Conservation (phyloP, 2,329 filamentous ascomycete genomes). For the Nemania serpens region DNA sequence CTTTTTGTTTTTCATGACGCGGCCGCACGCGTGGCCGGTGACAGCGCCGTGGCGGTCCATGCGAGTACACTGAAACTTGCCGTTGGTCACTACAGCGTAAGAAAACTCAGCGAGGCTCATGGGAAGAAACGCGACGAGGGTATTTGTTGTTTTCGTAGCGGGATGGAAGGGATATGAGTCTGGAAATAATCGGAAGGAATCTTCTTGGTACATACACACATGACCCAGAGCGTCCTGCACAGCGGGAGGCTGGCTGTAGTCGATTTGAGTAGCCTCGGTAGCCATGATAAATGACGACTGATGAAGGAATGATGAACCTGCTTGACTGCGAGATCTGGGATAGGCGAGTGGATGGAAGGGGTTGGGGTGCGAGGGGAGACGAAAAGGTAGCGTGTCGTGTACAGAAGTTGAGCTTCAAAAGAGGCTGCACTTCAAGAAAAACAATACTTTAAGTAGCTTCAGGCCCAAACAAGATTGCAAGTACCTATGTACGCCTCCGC, state of each 20-base stretch:
- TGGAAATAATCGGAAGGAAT: not conserved
- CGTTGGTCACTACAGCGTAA: not conserved
- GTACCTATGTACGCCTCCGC: not conserved
- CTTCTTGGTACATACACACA: constrained; percentile 4
- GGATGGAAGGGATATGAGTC: not conserved
- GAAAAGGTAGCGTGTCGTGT: not conserved
- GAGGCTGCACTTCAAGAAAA: not conserved
- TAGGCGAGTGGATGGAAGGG: not conserved
- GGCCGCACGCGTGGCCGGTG: not conserved
- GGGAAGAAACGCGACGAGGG: not conserved
- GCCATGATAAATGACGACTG: not conserved
- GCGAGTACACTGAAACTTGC: not conserved
- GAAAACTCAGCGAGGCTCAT: not conserved
- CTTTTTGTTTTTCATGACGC: not conserved
- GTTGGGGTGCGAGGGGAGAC: not conserved
- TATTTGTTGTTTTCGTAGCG: not conserved
- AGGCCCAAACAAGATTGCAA: not conserved
- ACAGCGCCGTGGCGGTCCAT: not conserved
- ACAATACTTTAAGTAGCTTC: not conserved
- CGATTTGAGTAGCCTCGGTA: not conserved
- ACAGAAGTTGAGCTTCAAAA: not conserved
- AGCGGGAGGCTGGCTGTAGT: not conserved
- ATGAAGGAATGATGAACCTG: not conserved
- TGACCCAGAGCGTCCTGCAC: not conserved
- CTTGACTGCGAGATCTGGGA: not conserved